phyloP scores from a whole-genome alignment of 352 stramenopile genomes.

The Phytophthora citricola region DNA sequence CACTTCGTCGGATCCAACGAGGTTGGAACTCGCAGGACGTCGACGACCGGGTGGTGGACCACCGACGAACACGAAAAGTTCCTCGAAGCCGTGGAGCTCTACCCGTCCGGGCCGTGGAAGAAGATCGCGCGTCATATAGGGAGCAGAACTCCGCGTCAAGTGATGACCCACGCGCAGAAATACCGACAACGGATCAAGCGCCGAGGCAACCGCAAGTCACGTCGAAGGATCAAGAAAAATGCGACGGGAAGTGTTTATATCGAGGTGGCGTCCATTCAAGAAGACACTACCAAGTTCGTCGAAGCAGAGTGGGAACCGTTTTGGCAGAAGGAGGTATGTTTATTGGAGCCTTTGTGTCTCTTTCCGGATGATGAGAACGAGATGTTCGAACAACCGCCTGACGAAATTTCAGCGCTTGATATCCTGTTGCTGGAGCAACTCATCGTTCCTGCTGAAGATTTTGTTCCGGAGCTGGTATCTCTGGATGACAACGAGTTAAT shows the following conservation, averaged over 20 bases:
- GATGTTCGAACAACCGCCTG: background rate
- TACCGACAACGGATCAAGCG: slow-evolving; percentile 45
- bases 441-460: background rate
- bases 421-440: slow-evolving; percentile 10
- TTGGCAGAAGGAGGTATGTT: background rate
- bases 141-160: slow-evolving; percentile 34
- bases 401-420: slow-evolving; percentile 2
- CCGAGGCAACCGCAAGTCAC: slow-evolving; percentile 6
- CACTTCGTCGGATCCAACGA: background rate
- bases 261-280: background rate
- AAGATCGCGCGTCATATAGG: slow-evolving; percentile 36
- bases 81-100: slow-evolving; percentile 41
- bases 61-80: slow-evolving; percentile 46
- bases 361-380: background rate
- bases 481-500: slow-evolving; percentile 11
- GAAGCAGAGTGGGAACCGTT: background rate
- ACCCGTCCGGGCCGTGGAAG: slow-evolving; percentile 39
- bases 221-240: background rate
- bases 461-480: background rate
- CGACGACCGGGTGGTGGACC: slow-evolving; percentile 33
- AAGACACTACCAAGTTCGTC: background rate
- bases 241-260: background rate
- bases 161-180: slow-evolving; percentile 51
- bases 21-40: background rate
- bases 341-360: slow-evolving; percentile 6